Conservation (phyloP, 768 basidiomycete species). For the Lactarius psammicola region DNA sequence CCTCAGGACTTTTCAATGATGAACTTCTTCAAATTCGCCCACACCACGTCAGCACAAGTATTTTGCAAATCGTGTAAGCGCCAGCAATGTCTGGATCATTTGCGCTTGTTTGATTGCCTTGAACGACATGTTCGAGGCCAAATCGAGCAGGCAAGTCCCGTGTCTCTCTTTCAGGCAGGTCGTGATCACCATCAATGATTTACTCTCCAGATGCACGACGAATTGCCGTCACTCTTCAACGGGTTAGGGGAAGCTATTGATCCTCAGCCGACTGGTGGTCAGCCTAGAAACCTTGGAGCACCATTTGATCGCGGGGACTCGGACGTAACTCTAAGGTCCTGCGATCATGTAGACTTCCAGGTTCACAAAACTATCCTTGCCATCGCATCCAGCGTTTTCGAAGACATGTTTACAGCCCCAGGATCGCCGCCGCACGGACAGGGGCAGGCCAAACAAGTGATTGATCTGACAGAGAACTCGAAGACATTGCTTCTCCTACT, state of each 20-base stretch:
- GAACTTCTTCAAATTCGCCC: background rate
- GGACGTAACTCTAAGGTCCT: conserved; percentile 55
- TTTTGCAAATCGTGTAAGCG: background rate
- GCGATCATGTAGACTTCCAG: conserved; percentile 50
- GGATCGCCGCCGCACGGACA: background rate
- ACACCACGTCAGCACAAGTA: background rate
- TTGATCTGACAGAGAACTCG: conserved; percentile 5
- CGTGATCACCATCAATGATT: background rate
- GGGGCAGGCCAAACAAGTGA: background rate
- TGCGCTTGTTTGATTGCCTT: conserved; percentile 3
- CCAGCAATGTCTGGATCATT: background rate
- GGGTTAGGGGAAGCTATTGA: background rate
- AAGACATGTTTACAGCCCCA: conserved; percentile 45
- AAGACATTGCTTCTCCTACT: conserved; percentile 9
- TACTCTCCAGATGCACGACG: background rate
- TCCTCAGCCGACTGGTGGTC: background rate
- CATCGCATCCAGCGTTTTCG: conserved; percentile 58
- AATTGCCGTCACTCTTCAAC: background rate
- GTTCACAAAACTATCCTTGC: conserved; percentile 56
- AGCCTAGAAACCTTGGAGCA: background rate
- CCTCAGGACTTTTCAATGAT: background rate
- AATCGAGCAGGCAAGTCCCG: background rate
- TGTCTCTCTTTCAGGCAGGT: background rate
- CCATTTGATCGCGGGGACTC: conserved; percentile 20
- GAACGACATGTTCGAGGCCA: conserved; percentile 1